Conservation (phyloP, 805 yeast genomes). For the Vanderwaltozyma tropicalis region DNA sequence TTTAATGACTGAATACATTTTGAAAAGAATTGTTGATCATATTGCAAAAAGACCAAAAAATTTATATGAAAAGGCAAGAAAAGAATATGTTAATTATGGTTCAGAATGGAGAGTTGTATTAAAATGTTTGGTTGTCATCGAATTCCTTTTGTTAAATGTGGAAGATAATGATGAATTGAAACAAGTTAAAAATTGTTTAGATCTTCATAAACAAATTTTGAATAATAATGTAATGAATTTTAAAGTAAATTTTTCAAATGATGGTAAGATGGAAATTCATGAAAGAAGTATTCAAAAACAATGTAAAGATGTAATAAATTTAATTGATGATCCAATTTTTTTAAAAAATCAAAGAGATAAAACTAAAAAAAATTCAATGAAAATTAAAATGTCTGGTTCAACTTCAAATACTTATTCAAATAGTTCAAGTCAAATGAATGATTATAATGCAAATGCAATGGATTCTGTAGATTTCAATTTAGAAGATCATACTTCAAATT, state of each 20-base stretch:
- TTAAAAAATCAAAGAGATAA: constrained; percentile 22
- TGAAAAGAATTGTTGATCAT: constrained; percentile 29
- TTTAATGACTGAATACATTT: constrained; percentile 28
- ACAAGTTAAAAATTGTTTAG: constrained; percentile 18
- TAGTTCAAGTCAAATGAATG: not conserved
- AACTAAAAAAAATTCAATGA: constrained; percentile 21
- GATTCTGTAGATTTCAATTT: constrained; percentile 2
- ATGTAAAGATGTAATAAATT: constrained; percentile 22
- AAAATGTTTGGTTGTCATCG: constrained; percentile 30
- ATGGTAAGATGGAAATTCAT: constrained; percentile 30
- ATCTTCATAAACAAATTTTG: constrained; percentile 24
- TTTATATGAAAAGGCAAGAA: constrained; percentile 30
- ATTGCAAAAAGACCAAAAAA: constrained; percentile 29
- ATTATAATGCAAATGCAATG: constrained; percentile 5
- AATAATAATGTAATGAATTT: constrained; percentile 22
- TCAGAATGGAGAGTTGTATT: constrained; percentile 33
- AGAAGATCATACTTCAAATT: constrained; percentile 8
- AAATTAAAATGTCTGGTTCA: constrained; percentile 10
- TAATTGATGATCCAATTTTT: constrained; percentile 22
- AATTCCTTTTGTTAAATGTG: constrained; percentile 26
- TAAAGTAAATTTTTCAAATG: constrained; percentile 24
- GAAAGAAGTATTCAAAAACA: constrained; percentile 29
- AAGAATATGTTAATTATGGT: constrained; percentile 33
- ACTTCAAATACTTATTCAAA: not conserved
- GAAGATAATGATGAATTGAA: constrained; percentile 25